Evolutionary conservation across 2,329 filamentous ascomycete genomes (phyloP).

Genomic region (Penicillium vulpinum): DNA sequence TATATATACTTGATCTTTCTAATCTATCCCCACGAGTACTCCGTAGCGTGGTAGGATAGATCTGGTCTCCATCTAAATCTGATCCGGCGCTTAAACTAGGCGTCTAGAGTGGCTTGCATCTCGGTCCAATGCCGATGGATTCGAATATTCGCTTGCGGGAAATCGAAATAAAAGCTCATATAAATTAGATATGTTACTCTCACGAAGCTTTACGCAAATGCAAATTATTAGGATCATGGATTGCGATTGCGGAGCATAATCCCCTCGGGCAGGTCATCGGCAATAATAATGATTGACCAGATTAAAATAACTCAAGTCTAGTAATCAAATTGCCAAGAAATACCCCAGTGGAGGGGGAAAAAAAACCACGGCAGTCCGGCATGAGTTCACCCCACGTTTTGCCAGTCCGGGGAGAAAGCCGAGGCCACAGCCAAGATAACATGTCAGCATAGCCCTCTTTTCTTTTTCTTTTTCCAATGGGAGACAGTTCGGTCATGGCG

Average conservation of each 20-base stretch:
- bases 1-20: too few relatives aligned
- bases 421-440: too few relatives aligned
- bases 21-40: too few relatives aligned
- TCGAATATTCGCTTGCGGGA: not conserved
- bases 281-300: not conserved
- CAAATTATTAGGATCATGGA: not conserved
- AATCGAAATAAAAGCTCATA: not conserved
- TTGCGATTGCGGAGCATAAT: not conserved
- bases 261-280: not conserved
- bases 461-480: too few relatives aligned
- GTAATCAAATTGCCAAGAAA: not conserved
- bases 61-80: not conserved
- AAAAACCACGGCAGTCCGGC: constrained; percentile 2
- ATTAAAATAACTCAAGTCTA: not conserved
- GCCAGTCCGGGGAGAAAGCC: constrained; percentile 1
- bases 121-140: not conserved
- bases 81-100: not conserved
- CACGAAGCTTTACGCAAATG: not conserved
- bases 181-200: too few relatives aligned
- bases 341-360: too few relatives aligned
- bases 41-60: too few relatives aligned
- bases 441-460: too few relatives aligned
- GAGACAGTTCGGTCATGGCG: too few relatives aligned
- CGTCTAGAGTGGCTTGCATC: not conserved
- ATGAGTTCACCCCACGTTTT: constrained; percentile 6